Base-by-base conservation (phyloP, 192 early-diverging fungal genomes). In the Oehlia diaphana region DNA sequence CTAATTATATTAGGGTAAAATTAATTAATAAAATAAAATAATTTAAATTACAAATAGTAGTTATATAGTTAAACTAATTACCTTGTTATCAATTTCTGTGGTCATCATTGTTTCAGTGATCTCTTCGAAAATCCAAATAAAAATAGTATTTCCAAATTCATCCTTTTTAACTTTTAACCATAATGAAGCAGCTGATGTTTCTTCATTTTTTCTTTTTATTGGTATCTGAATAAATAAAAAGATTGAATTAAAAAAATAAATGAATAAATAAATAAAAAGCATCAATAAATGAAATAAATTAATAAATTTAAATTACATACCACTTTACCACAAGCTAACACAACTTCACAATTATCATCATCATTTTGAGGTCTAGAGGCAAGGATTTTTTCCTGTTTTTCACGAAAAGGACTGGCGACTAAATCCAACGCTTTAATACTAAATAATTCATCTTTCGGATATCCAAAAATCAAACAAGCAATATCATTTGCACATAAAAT, bases 61-160 rank as follows among this genome's bases (percentile, higher is more conserved):
- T 47, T 47, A 47, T 12, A 67, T 35, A 64, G 31, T 28, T 49
- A 6, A 26, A 31, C 12, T 8, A 16, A 31, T 16, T 42, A 88
- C 87, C 63, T 84, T 76, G 4, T 82, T 77, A 4, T 85, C 80
- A 47, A 88, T 83, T 66, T 83, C 82, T 26, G 78, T 74, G 33
- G 76, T 76, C 26, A 87, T 84, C 31, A 78, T 83, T 0, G 81
- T 82, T 77, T 92, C 90, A 28, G 85, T 83, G 63, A 91, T 90
- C 61, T 91, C 89, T 72, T 92, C 90, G 79, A 92, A 89, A 42
- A 92, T 88, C 91, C 91, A 92, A 5, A 92, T 89, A 33, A 86
- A 87, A 35, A 92, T 79, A 2, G 74, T 62, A 33, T 84, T 79
- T 4, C 85, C 89, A 65, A 63, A 33, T 37, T 83, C 78, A 68